Percentiles rank a stretch among this genome's conserved stretches.
phyloP scores from a whole-genome alignment of 2,329 filamentous ascomycete species.

The Alternaria sp. region DNA sequence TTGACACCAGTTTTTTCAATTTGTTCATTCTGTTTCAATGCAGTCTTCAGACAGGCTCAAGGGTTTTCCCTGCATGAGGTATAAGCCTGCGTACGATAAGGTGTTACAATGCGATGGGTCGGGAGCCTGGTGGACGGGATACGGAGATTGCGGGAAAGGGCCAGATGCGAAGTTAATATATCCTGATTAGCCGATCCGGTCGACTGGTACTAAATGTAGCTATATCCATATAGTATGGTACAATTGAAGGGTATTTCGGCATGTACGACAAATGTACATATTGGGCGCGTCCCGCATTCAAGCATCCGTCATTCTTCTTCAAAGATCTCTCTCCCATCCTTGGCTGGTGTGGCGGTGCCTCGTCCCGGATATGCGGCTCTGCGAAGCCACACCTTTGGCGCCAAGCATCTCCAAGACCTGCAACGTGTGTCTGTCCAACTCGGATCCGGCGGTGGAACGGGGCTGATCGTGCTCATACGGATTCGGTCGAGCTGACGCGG shows the following conservation, averaged over 20 bases:
- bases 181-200: constrained; percentile 8
- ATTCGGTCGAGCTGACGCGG: constrained; percentile 25
- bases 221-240: constrained; percentile 11
- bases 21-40: too few species aligned
- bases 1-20: too few species aligned
- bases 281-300: background rate
- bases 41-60: too few species aligned
- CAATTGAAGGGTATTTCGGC: constrained; percentile 6
- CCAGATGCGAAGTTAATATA: background rate
- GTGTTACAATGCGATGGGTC: too few species aligned
- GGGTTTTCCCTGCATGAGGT: too few species aligned
- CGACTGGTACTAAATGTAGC: constrained; percentile 10
- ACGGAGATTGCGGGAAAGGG: background rate
- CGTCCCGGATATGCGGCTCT: background rate
- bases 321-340: background rate
- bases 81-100: too few species aligned
- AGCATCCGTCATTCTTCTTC: background rate
- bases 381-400: background rate
- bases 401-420: constrained; percentile 10
- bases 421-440: background rate
- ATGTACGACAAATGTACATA: background rate
- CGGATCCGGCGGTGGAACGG: background rate
- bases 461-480: constrained; percentile 11
- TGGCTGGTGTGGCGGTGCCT: background rate
- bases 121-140: too few species aligned